Evolutionary conservation across 2,329 filamentous ascomycete genomes (phyloP), one percentile per base, ranked within the genome.

Genomic region (Fusarium odoratissimum): DNA sequence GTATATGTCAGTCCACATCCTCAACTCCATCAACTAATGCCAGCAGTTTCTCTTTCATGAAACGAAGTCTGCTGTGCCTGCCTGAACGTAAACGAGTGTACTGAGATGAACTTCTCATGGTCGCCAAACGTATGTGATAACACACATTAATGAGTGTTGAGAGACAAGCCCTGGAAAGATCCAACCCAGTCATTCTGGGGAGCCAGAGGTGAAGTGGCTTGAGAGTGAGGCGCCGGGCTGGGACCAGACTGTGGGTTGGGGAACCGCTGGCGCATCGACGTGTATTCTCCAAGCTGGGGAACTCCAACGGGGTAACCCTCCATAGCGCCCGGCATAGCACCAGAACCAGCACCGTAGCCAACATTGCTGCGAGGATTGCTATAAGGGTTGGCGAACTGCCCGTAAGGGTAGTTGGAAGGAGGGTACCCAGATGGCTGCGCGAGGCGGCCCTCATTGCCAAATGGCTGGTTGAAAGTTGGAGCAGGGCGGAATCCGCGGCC

Each of bases 151-250:
- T 87, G 87, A 72, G 89, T 88, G 77, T 92, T 92, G 71, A 95
- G 86, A 5, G 92, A 95, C 23, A 95, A 83, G 14, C 92, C 89
- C 79, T 94, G 92, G 79, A 94, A 93, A 10, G 86, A 82, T 59
- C 84, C 83, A 31, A 87, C 82, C 91, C 91, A 93, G 55, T 92
- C 91, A 52, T 86, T 84, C 76, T 86, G 86, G 35, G 81, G 80
- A 56, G 80, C 79, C 64, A 88, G 82, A 73, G 82, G 77, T 67
- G 81, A 82, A 69, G 83, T 69, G n/a, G 79, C 80, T 62, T 85
- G 84, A 13, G 79, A 74, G 57, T 82, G 81, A 30, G 80, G 77
- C 13, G 74, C 64, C 14, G 79, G 80, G 60, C 79, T 83, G 9
- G 84, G 77, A 30, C 82, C 75, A 9, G 75, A 76, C 66, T 82